Evolutionary conservation across 129 eudicot genomes (phyloP).

Genomic region (Artemisia annua): DNA sequence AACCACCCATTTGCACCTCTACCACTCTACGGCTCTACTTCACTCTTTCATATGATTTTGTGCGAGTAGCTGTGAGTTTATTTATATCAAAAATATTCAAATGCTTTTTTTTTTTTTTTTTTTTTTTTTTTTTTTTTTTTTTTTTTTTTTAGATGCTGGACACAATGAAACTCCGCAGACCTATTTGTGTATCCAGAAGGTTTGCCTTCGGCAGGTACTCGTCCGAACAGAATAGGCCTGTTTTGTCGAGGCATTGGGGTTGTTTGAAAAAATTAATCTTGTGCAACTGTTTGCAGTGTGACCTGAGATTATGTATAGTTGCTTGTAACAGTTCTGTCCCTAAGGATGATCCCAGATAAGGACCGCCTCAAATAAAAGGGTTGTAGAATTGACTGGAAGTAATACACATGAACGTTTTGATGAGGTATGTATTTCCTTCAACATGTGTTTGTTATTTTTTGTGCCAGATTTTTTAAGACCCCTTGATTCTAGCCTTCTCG

Average conservation of each 20-base stretch:
- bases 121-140: too few relatives aligned
- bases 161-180: slow-evolving; percentile 49
- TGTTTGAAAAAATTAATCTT: too few relatives aligned
- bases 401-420: slow-evolving; percentile 62
- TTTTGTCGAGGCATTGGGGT: too few relatives aligned
- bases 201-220: slow-evolving; percentile 60
- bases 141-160: too few relatives aligned
- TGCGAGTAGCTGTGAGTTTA: slow-evolving; percentile 5
- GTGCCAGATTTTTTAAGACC: slow-evolving; percentile 9
- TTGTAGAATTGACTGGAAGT: slow-evolving; percentile 56
- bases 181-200: slow-evolving; percentile 61
- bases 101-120: too few relatives aligned
- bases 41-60: background rate
- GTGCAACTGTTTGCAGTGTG: background rate
- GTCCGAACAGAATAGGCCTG: background rate
- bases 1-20: too few relatives aligned
- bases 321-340: background rate
- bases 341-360: slow-evolving; percentile 39
- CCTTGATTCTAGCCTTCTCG: slow-evolving; percentile 7
- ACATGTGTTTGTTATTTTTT: background rate
- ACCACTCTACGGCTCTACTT: background rate
- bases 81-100: too few relatives aligned
- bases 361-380: slow-evolving; percentile 49
- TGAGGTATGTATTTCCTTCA: slow-evolving; percentile 44
- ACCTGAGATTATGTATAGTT: background rate